phyloP scores from a whole-genome alignment of 108 stramenopile species.

The Cyclotella atomus region DNA sequence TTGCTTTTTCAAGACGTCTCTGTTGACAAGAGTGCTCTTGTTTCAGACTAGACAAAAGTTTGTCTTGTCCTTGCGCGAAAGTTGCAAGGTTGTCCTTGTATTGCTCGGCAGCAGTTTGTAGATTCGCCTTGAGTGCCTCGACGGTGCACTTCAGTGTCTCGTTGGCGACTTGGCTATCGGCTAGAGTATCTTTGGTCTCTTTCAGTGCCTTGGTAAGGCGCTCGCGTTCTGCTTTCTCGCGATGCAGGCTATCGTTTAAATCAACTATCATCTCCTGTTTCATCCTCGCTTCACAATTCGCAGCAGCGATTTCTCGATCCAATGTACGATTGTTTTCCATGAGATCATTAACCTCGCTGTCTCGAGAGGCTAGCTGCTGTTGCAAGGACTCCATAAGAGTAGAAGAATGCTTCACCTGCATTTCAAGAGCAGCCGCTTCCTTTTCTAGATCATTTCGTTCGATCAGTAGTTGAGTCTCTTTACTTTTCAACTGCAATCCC shows the following conservation, averaged over 20 bases:
- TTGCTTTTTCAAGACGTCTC: conserved; percentile 9
- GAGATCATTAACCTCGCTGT: conserved; percentile 27
- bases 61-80: background rate
- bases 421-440: conserved; percentile 20
- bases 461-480: conserved; percentile 15
- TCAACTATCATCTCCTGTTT: conserved; percentile 6
- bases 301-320: conserved; percentile 8
- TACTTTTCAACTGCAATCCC: conserved; percentile 19
- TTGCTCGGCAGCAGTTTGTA: background rate
- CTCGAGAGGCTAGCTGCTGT: conserved; percentile 10
- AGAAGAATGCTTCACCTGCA: conserved; percentile 11
- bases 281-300: conserved; percentile 17
- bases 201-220: conserved; percentile 22
- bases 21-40: background rate
- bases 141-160: conserved; percentile 7
- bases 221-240: conserved; percentile 8
- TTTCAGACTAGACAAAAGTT: background rate
- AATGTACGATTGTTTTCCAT: conserved; percentile 8
- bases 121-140: background rate
- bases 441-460: conserved; percentile 29
- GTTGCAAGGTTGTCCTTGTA: background rate
- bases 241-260: conserved; percentile 8
- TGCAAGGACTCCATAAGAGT: background rate
- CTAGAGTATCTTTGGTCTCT: conserved; percentile 33
- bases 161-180: conserved; percentile 19